Percentiles rank a stretch among this genome's conserved stretches.
Conservation (phyloP, 805 yeast species). For the Yarrowia sp. region DNA sequence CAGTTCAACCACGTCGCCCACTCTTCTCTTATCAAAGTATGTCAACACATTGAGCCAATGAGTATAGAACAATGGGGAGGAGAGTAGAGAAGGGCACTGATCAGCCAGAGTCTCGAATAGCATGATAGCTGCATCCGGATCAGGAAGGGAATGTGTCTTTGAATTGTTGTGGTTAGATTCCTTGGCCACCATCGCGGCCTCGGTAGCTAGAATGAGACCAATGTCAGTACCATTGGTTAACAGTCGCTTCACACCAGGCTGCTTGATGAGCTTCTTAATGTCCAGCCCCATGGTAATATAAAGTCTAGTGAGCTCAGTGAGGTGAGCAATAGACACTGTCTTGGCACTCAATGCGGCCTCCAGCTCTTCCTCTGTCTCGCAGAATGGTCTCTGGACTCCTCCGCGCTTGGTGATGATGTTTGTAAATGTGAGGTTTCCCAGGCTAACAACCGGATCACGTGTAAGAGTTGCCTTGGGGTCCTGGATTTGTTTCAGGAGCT, state of each 20-base stretch:
- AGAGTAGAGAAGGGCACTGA: not conserved
- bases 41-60: constrained; percentile 17
- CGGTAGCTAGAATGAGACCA: constrained; percentile 2
- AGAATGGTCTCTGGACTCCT: constrained; percentile 4
- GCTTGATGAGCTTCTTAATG: not conserved
- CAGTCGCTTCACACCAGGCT: not conserved
- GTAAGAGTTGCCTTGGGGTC: not conserved
- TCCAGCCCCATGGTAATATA: not conserved
- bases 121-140: not conserved
- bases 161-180: not conserved
- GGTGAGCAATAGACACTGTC: not conserved
- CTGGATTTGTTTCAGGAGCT: not conserved
- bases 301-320: not conserved
- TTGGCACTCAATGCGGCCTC: not conserved
- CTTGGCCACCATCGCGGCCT: constrained; percentile 4
- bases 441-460: not conserved
- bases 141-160: not conserved
- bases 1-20: not conserved
- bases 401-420: constrained; percentile 13
- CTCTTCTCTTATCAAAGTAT: not conserved
- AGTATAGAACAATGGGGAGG: not conserved
- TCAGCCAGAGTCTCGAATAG: not conserved
- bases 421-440: constrained; percentile 7
- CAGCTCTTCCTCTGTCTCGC: constrained; percentile 1
- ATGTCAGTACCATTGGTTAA: not conserved